Conservation (phyloP, 192 early-diverging fungal species). For the Spizellomyces sp. region DNA sequence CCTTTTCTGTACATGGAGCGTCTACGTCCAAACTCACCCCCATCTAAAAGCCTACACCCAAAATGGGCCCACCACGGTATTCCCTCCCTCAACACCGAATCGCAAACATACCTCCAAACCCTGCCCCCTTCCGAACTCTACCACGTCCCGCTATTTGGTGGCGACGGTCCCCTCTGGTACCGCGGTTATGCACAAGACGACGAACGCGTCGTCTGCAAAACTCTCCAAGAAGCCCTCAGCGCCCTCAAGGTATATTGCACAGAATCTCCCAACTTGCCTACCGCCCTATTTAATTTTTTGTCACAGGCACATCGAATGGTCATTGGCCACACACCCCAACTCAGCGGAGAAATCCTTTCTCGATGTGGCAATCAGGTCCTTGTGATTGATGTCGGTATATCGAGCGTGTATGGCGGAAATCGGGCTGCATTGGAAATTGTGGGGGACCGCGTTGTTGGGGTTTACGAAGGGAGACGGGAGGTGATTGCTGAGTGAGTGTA, state of each 20-base stretch:
- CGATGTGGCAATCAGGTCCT: conserved; percentile 63
- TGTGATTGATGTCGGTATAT: conserved; percentile 77
- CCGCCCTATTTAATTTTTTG: not conserved
- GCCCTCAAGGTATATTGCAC: conserved; percentile 42
- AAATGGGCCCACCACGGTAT: conserved; percentile 48
- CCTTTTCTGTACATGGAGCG: not conserved
- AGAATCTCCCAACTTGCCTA: not conserved
- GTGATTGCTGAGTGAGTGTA: not conserved
- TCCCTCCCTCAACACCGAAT: conserved; percentile 51
- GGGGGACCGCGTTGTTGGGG: conserved; percentile 55
- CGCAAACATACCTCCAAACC: conserved; percentile 33
- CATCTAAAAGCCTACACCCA: conserved; percentile 21
- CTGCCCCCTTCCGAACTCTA: conserved; percentile 13
- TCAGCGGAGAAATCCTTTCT: conserved; percentile 53
- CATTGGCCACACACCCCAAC: conserved; percentile 70
- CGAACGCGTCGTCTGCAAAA: conserved; percentile 47
- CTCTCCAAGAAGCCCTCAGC: conserved; percentile 49
- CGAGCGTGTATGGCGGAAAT: conserved; percentile 66
- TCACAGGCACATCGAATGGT: conserved; percentile 67
- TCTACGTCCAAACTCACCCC: not conserved
- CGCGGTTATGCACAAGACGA: conserved; percentile 59
- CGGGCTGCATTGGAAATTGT: conserved; percentile 73
- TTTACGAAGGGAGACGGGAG: conserved; percentile 37
- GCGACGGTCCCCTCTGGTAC: conserved; percentile 57
- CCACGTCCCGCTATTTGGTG: conserved; percentile 38